A percentile compares a stretch with the other conserved stretches of the same genome.
Evolutionary conservation across 352 stramenopile genomes (phyloP).

Genomic region (Globisporangium lucens): DNA sequence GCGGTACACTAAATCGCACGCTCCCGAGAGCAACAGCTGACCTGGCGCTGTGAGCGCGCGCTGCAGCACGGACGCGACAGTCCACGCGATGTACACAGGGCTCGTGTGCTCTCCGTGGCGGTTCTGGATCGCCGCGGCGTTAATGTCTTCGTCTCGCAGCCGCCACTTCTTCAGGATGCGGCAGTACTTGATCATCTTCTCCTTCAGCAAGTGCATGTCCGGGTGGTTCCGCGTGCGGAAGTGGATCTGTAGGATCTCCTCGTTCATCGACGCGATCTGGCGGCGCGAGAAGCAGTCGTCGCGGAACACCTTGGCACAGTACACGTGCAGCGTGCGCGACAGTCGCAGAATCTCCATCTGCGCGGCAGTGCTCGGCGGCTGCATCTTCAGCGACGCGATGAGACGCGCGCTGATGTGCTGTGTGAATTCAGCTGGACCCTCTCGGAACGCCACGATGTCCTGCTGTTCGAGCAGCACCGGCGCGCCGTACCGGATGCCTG

Average conservation of each 20-base stretch:
- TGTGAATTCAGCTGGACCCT: constrained; percentile 56
- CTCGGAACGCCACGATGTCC: constrained; percentile 54
- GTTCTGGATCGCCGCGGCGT: constrained; percentile 44
- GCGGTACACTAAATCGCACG: constrained; percentile 56
- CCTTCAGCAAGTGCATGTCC: constrained; percentile 65
- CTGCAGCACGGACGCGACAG: constrained; percentile 37
- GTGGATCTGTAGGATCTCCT: constrained; percentile 77
- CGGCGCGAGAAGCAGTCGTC: constrained; percentile 71
- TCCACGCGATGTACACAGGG: constrained; percentile 42
- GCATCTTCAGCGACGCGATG: constrained; percentile 56
- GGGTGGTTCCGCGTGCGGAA: constrained; percentile 71
- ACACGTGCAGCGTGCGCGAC: constrained; percentile 67
- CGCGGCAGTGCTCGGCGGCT: constrained; percentile 42
- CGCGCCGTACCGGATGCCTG: constrained; percentile 55
- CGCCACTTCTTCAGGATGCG: constrained; percentile 56
- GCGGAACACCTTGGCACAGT: constrained; percentile 58
- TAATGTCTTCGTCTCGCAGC: constrained; percentile 68
- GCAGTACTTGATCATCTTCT: constrained; percentile 62
- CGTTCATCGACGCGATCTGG: constrained; percentile 77
- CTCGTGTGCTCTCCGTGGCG: constrained; percentile 33
- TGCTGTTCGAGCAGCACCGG: constrained; percentile 59
- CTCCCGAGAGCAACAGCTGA: constrained; percentile 42
- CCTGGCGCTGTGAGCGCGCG: constrained; percentile 40
- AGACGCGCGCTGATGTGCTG: constrained; percentile 60
- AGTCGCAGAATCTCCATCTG: constrained; percentile 69